Percentiles rank a stretch among this genome's conserved stretches.
These are phyloP conservation scores for Salix exigua DNA, from an alignment of 345 rosid genomes.

Conservation along the genomic window DNA sequence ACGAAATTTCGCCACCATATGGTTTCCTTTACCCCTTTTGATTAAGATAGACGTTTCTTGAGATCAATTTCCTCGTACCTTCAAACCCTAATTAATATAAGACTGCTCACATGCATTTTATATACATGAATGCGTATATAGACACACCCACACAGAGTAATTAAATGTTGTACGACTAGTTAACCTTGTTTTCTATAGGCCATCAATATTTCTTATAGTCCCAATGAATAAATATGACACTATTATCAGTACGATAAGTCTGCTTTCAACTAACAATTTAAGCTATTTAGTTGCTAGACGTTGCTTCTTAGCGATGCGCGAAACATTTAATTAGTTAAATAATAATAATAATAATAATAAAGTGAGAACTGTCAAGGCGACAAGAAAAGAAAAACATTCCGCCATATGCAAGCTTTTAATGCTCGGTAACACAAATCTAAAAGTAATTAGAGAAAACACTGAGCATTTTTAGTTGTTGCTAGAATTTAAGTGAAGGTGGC, in stretches of 20 bases:
- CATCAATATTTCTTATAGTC: no score
- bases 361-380: background rate
- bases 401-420: background rate
- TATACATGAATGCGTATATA: no score
- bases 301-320: no score
- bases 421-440: background rate
- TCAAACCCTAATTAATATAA: slow-evolving; percentile 4
- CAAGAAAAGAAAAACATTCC: background rate
- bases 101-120: background rate
- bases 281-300: no score
- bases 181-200: no score
- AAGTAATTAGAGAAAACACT: background rate
- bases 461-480: background rate
- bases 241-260: no score
- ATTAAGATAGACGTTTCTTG: background rate
- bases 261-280: no score
- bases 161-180: background rate
- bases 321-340: no score
- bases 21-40: background rate
- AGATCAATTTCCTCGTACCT: slow-evolving; percentile 27
- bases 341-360: no score
- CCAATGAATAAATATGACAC: no score
- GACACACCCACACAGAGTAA: background rate
- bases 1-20: slow-evolving; percentile 10
- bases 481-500: background rate